Base-by-base conservation (phyloP, 768 basidiomycete genomes). In the Rhizopogon sp. region DNA sequence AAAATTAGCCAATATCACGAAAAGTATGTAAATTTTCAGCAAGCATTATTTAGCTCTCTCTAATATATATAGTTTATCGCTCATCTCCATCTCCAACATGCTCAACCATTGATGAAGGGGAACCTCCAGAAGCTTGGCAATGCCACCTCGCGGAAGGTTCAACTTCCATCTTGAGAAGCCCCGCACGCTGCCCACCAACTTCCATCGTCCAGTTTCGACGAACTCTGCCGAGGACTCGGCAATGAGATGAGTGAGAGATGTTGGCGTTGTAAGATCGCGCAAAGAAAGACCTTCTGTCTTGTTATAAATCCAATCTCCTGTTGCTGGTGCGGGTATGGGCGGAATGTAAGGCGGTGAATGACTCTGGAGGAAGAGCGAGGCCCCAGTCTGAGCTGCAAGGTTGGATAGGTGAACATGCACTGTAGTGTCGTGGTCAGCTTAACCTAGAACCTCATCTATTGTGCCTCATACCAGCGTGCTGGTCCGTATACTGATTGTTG, bases 341-440 rank as follows among this genome's bases (percentile, higher is more conserved):
- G 55, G 46, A 42, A 50, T 73, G 66, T 78, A 77, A 1, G 92
- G 88, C 1, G 79, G 76, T 0, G 85, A 70, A 53, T 87, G 74
- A 20, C 80, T 76, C 40, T 91, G 89, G 20, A 84, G 82, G 76
- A 98, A 97, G 52, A 94, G 83, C 0, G 92, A 88, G 3, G 92
- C 90, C 2, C 97, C 96, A 0, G 88, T 93, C 69, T 96, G 94
- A 2, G 91, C 86, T 1, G 90, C 88, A 43, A 93, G 80, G 58
- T 95, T 90, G 50, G 83, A 85, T 43, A 97, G 83, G 63, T 95
- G 88, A 3, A 96, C 80, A 55, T 86, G 82, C 39, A 83, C 80
- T 72, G 68, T 61, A 6, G 60, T 56, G 0, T 64, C 25, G 3
- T 43, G 14, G 25, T 56, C 49, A 50, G 56, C 42, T 17, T 45